A percentile compares a stretch with the other conserved stretches of the same genome.
phyloP scores from a whole-genome alignment of 208 protist genomes.

The Paratrypanosoma confusum region DNA sequence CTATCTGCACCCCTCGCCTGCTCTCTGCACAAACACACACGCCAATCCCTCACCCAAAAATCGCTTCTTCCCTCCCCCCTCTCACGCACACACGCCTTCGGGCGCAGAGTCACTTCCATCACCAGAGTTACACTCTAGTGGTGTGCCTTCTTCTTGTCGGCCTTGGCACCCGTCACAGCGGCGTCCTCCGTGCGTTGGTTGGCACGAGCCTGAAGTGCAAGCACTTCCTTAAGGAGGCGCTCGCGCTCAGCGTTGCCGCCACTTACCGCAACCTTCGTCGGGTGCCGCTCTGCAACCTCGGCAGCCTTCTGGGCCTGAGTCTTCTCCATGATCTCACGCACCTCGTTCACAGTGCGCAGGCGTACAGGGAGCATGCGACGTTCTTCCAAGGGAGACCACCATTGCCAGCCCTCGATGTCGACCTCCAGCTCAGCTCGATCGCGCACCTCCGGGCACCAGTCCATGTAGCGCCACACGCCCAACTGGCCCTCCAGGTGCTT shows the following conservation, averaged over 20 bases:
- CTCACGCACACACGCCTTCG: no score
- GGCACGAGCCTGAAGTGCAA: slow-evolving; percentile 80
- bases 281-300: slow-evolving; percentile 32
- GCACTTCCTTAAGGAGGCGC: slow-evolving; percentile 82
- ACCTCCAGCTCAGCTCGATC: slow-evolving; percentile 85
- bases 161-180: slow-evolving; percentile 6
- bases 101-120: no score
- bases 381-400: slow-evolving; percentile 81
- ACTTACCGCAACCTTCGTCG: slow-evolving; percentile 24
- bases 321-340: slow-evolving; percentile 81
- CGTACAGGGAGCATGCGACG: slow-evolving; percentile 76
- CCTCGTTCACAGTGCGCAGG: slow-evolving; percentile 81
- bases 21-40: neutral
- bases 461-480: slow-evolving; percentile 87
- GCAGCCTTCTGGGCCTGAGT: slow-evolving; percentile 65
- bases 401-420: slow-evolving; percentile 78
- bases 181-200: slow-evolving; percentile 69
- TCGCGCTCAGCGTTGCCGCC: slow-evolving; percentile 64
- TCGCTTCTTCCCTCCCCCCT: neutral
- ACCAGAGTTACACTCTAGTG: no score
- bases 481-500: slow-evolving; percentile 89
- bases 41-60: neutral
- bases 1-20: neutral
- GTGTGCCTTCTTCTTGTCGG: slow-evolving; percentile 51
- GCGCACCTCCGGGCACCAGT: slow-evolving; percentile 89